Base-by-base conservation (phyloP, 768 basidiomycete genomes). In the Podaxis sp. region DNA sequence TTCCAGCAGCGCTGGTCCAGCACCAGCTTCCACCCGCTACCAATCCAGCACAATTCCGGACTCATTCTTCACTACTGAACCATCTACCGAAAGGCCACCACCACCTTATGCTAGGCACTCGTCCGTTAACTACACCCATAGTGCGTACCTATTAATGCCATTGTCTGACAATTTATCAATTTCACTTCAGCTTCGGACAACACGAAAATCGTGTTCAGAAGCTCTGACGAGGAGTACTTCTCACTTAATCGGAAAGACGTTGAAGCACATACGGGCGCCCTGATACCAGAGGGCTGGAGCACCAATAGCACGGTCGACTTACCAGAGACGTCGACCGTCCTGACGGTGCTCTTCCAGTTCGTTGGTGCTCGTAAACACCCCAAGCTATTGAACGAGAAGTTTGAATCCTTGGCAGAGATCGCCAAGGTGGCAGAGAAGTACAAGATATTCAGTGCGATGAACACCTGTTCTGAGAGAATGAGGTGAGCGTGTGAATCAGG, bases 311-410 rank as follows among this genome's bases (percentile, higher is more conserved):
- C 56, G 40, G 52, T 65, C 22, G 38, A 44, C 8, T 51, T 68
- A 11, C n/a, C 58, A 2, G 70, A 70, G 37, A 54, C 30, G 10
- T 57, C 65, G 3, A 52, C 24, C 15, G 64, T 57, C 17, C 65
- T 70, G 22, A 60, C 62, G 40, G 38, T 64, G 6, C 63, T 70
- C 2, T 69, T 70, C 50, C 50, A 54, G 46, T 70, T 65, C 50
- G 54, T 69, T 24, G 66, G 66, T 36, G 49, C 67, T 4, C 33
- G 54, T 10, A 48, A 40, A 3, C 60, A 65, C 12, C 67, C 64
- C 2, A 57, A n/a, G 8, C 46, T 66, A 11, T 22, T 58, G 3
- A 57, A 55, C 17, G 53, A 58, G 26, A 36, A 40, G 2, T 65
- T 65, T 40, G 58, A 65, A 7, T 30, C 58, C n/a, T 55, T 66